Percentiles rank a stretch among this genome's conserved stretches.
phyloP scores from a whole-genome alignment of 1,284 basidiomycete genomes.

The Puccinia triticina region DNA sequence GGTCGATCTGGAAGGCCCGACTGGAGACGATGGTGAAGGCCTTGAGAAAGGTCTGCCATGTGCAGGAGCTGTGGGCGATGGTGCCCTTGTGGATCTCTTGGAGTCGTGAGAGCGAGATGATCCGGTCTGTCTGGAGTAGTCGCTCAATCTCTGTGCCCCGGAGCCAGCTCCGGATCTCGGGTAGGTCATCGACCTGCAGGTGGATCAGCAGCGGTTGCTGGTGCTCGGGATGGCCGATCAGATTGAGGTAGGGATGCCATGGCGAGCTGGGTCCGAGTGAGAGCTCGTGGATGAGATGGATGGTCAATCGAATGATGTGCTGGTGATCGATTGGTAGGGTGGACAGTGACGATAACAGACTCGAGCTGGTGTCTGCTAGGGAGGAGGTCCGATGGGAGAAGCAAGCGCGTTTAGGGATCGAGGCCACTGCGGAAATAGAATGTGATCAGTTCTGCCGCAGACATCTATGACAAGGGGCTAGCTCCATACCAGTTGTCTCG shows the following conservation, averaged over 20 bases:
- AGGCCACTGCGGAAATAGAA: slow-evolving; percentile 29
- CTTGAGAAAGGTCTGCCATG: slow-evolving; percentile 25
- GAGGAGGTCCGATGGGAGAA: slow-evolving; percentile 44
- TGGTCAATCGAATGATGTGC: slow-evolving; percentile 13
- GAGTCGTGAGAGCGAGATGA: slow-evolving; percentile 13
- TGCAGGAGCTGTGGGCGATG: neutral
- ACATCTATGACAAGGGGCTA: neutral
- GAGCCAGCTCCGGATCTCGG: slow-evolving; percentile 2
- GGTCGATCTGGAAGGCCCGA: slow-evolving; percentile 43
- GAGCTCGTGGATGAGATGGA: slow-evolving; percentile 38
- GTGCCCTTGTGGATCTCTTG: neutral
- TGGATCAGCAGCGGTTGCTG: neutral
- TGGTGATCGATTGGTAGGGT: neutral
- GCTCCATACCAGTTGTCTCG: neutral
- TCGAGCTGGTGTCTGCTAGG: too few species aligned
- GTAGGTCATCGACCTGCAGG: neutral
- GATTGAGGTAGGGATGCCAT: slow-evolving; percentile 33
- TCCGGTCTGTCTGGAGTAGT: neutral
- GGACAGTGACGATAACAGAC: neutral
- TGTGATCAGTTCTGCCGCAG: neutral
- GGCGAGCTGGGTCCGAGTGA: neutral
- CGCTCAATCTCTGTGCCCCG: slow-evolving; percentile 36
- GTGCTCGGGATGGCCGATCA: slow-evolving; percentile 19
- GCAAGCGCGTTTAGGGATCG: slow-evolving; percentile 44
- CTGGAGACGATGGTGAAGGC: slow-evolving; percentile 43